Evolutionary conservation across 1,284 basidiomycete genomes (phyloP), one percentile per base, ranked within the genome.

Genomic region (Fomitopsis schrenkii): DNA sequence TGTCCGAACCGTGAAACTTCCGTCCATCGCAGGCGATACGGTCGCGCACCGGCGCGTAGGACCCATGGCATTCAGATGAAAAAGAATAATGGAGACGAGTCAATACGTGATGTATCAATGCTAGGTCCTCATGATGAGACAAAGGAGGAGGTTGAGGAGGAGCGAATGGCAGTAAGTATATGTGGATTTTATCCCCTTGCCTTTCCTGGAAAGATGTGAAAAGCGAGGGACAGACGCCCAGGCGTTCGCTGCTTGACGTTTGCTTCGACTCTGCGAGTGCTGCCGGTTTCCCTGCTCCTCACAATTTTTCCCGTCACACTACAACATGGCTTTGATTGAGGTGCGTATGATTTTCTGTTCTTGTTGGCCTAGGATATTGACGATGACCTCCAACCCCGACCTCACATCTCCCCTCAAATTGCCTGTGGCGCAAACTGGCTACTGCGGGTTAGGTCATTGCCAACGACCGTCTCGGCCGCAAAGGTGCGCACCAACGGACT

Each of bases 391-490:
- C 22, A 19, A 26, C 35, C 26, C 30, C 45, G 1, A 2, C n/a
- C 33, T 7, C 46, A 3, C 50, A 19, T 35, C 17, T 8, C 10
- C 38, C 9, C 3, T 28, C 52, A 28, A 30, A 10, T 45, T 9
- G 33, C 35, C 35, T 50, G n/a, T 46, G 46, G 56, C 56, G 7
- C 35, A 44, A 36, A n/a, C 22, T 30, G 44, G 30, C 38, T 36
- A 28, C 14, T 41, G 55, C 40, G 41, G 42, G 14, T 36, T 55
- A 98, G 87, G 87, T 98, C 63, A 97, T 97, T 68, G 97, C 95
- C 8, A 98, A 98, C 77, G 96, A 98, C 80, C 91, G 97, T 72
- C 83, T 98, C 59, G 97, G 97, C 55, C 88, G 94, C 62, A 98
- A 97, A 90, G 96, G 96, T 94, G 57, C 53, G 48, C 63, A 17